Evolutionary conservation across 768 basidiomycete species (phyloP), one percentile per base, ranked within the genome.

Genomic region (Pulveroboletus frians): DNA sequence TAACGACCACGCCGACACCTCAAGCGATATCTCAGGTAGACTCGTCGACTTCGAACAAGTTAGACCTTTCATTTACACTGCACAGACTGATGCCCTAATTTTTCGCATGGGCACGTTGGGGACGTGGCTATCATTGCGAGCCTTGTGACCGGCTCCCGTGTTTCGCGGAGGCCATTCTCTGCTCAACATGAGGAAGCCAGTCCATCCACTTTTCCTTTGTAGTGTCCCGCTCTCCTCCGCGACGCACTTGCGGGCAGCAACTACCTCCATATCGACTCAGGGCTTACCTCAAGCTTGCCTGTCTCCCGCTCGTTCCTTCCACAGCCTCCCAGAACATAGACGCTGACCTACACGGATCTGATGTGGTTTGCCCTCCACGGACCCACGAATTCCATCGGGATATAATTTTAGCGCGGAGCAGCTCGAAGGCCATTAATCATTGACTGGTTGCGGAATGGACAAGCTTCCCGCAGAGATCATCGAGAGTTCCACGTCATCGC

Each of bases 401-500:
- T 40, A 46, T 14, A 32, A 36, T 35, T 48, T 64, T 18, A 61
- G 52, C 3, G 13, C 37, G n/a, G 41, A 39, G 1, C 62, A 63
- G 41, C 17, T 51, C 23, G 49, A 54, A 17, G 21, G n/a, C n/a
- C n/a, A n/a, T n/a, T n/a, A n/a, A n/a, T 52, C 32, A 37, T 63
- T 20, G 37, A 53, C 2, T 54, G 21, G 14, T 9, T 64, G 35
- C 44, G 47, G 6, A 26, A 13, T 8, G 29, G 39, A 50, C 27
- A 46, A 32, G 6, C 47, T 53, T 2, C 59, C 62, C 3, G 15
- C 20, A 7, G 59, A 58, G n/a, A 46, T 62, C 34, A 30, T 55
- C 5, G 53, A 55, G 20, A 50, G 43, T 15, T 53, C 49, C 4
- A 18, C 40, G 34, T 20, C 36, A 4, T 30, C 48, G 4, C 34